phyloP scores from a whole-genome alignment of 495 filamentous ascomycete genomes.

The Penicillium flavigenum region DNA sequence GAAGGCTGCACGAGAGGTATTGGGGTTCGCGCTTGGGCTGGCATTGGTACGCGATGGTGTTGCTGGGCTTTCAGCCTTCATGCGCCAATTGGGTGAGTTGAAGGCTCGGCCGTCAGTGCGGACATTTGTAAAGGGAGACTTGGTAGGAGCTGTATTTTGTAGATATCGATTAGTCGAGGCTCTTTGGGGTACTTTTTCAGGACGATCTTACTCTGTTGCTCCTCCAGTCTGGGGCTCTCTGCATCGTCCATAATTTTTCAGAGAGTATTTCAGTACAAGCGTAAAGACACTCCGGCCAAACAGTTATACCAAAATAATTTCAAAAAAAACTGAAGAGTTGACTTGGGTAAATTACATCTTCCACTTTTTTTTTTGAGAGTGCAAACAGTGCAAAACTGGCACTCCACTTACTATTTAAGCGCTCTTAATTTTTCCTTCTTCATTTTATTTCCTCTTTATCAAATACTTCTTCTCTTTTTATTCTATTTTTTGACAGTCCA shows the following conservation, averaged over 20 bases:
- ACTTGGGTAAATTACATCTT: constrained; percentile 21
- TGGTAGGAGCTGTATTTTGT: constrained; percentile 35
- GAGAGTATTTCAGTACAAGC: background rate
- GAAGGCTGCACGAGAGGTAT: constrained; percentile 40
- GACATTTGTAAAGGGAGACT: constrained; percentile 40
- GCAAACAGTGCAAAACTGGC: constrained; percentile 38
- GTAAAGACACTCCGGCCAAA: constrained; percentile 2
- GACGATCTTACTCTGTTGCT: constrained; percentile 38
- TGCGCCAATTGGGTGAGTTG: constrained; percentile 49
- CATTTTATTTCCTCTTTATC: constrained; percentile 3
- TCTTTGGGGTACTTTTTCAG: constrained; percentile 4
- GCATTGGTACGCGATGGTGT: constrained; percentile 26
- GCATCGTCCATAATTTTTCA: constrained; percentile 34
- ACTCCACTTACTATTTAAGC: constrained; percentile 25
- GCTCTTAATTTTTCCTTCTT: constrained; percentile 11
- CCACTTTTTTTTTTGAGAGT: constrained; percentile 28
- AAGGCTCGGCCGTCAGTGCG: constrained; percentile 47
- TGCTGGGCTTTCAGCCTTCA: constrained; percentile 37
- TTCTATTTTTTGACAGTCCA: background rate
- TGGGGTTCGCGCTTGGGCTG: constrained; percentile 18
- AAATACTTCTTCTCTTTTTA: background rate
- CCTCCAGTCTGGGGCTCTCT: constrained; percentile 34
- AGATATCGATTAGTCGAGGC: constrained; percentile 8
- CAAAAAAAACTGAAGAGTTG: background rate
- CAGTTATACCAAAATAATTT: constrained; percentile 1